Evolutionary conservation across 1,284 basidiomycete genomes (phyloP).

Genomic region (Ganoderma sp.): DNA sequence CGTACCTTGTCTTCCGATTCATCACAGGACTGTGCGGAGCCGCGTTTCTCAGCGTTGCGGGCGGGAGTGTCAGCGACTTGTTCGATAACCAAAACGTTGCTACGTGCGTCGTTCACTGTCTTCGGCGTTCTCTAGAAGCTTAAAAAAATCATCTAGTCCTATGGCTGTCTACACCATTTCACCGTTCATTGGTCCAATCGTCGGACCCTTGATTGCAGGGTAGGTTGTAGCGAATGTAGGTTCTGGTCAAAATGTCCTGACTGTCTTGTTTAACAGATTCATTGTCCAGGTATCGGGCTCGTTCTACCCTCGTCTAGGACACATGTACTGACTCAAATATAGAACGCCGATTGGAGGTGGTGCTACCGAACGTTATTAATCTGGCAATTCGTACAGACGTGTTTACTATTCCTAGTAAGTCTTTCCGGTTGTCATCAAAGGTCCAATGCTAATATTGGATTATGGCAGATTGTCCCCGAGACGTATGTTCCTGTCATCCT

Average conservation of each 20-base stretch:
- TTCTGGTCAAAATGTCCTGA: constrained; percentile 1
- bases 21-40: constrained; percentile 72
- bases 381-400: constrained; percentile 58
- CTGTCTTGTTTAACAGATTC: constrained; percentile 38
- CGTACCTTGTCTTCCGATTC: constrained; percentile 74
- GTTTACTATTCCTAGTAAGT: constrained; percentile 57
- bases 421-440: background rate
- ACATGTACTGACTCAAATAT: background rate
- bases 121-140: background rate
- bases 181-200: constrained; percentile 78
- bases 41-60: constrained; percentile 81
- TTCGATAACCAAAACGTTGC: constrained; percentile 69
- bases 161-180: constrained; percentile 78
- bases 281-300: constrained; percentile 49
- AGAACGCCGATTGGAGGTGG: constrained; percentile 79
- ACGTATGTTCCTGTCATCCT: constrained; percentile 74
- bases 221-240: constrained; percentile 47
- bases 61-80: constrained; percentile 80
- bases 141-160: constrained; percentile 51
- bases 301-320: background rate
- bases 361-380: constrained; percentile 74
- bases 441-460: background rate
- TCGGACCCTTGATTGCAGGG: constrained; percentile 70
- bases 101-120: constrained; percentile 53
- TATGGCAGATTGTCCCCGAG: constrained; percentile 67